A percentile compares a stretch with the other conserved stretches of the same genome.
Conservation (phyloP, 1,139 yeast species). For the Nakaseomyces kungkrabaensis region DNA sequence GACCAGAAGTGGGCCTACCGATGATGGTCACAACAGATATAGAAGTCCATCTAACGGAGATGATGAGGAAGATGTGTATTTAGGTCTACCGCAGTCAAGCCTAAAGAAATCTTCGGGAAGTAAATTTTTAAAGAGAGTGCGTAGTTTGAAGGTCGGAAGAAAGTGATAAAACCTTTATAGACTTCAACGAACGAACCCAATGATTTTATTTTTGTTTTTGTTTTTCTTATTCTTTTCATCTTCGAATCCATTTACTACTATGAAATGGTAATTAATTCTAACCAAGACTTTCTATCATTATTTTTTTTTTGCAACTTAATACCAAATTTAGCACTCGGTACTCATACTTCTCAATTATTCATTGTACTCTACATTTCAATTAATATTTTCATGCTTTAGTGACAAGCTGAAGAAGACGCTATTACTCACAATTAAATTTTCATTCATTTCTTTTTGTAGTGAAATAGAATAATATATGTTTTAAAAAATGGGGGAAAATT, state of each 20-base stretch:
- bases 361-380: not conserved
- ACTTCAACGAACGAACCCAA: not conserved
- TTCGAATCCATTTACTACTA: not conserved
- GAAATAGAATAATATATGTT: no score
- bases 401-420: not conserved
- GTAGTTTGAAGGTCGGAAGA: conserved; percentile 70
- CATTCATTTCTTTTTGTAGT: not conserved
- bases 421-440: not conserved
- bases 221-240: conserved; percentile 6
- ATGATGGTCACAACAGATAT: conserved; percentile 13
- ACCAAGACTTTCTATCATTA: not conserved
- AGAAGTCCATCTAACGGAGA: conserved; percentile 12
- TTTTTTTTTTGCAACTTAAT: not conserved
- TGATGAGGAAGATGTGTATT: conserved; percentile 31
- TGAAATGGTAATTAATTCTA: no score
- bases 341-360: conserved; percentile 1
- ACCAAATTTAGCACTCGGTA: not conserved
- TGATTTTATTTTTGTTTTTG: not conserved
- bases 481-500: no score
- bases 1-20: conserved; percentile 3
- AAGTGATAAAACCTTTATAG: conserved; percentile 11
- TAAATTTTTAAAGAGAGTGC: conserved; percentile 70
- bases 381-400: not conserved
- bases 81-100: conserved; percentile 21
- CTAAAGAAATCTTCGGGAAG: conserved; percentile 32